Evolutionary conservation across 2,329 filamentous ascomycete genomes (phyloP).

Genomic region (Orbilia oligospora): DNA sequence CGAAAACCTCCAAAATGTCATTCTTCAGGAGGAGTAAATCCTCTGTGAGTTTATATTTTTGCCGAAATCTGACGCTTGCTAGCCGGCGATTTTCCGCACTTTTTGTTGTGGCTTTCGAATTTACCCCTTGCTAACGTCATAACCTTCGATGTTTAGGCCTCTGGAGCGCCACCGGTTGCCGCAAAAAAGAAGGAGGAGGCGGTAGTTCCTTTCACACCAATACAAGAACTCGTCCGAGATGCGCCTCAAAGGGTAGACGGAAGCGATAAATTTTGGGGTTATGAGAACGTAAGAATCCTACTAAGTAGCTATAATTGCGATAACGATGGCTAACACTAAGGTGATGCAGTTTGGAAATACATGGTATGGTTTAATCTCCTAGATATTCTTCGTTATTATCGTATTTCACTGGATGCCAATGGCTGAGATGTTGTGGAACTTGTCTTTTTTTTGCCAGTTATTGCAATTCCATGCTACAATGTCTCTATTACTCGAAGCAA

Average conservation of each 20-base stretch:
- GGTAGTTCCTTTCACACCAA: slow-evolving; percentile 53
- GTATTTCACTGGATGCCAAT: slow-evolving; percentile 37
- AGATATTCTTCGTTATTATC: slow-evolving; percentile 62
- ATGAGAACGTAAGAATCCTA: slow-evolving; percentile 86
- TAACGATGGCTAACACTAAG: slow-evolving; percentile 43
- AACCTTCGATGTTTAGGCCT: slow-evolving; percentile 34
- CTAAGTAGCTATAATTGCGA: background rate
- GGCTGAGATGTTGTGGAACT: slow-evolving; percentile 46
- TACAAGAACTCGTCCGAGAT: slow-evolving; percentile 81
- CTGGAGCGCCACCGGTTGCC: slow-evolving; percentile 50
- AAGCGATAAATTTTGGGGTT: slow-evolving; percentile 97
- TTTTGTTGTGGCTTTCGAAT: slow-evolving; percentile 4
- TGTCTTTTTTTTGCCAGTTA: slow-evolving; percentile 77
- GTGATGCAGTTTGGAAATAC: slow-evolving; percentile 59
- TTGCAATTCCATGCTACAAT: slow-evolving; percentile 98
- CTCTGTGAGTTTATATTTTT: slow-evolving; percentile 35
- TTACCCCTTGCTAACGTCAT: slow-evolving; percentile 13
- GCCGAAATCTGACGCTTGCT: background rate
- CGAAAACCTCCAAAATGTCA: slow-evolving; percentile 38
- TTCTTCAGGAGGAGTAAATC: slow-evolving; percentile 60
- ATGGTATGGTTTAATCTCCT: slow-evolving; percentile 47
- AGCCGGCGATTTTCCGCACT: slow-evolving; percentile 11
- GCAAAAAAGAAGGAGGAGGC: slow-evolving; percentile 58
- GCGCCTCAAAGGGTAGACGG: slow-evolving; percentile 87
- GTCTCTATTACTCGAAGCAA: slow-evolving; percentile 92